These are phyloP conservation scores for Rhynchosporium graminicola DNA, from an alignment of 2,329 filamentous ascomycete species.

Conservation along the genomic window DNA sequence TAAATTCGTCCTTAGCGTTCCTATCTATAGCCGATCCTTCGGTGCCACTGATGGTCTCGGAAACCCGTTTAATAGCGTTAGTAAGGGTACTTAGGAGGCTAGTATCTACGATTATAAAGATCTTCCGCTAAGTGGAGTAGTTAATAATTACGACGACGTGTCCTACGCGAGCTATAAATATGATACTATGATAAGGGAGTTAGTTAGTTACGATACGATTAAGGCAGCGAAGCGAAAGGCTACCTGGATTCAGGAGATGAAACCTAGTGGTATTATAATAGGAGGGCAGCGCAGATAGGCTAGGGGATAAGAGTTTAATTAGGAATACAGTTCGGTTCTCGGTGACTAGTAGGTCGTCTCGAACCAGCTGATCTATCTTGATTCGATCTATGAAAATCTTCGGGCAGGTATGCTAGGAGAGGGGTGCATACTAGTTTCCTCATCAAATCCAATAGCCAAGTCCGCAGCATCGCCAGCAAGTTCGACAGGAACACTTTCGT, in stretches of 20 bases:
- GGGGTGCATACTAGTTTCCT: neutral
- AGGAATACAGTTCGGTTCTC: neutral
- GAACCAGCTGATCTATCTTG: neutral
- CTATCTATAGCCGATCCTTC: slow-evolving; percentile 77
- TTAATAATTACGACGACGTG: slow-evolving; percentile 56
- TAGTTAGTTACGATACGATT: slow-evolving; percentile 73
- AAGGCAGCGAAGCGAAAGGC: slow-evolving; percentile 63
- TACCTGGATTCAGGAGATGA: slow-evolving; percentile 59
- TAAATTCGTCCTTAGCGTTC: slow-evolving; percentile 62
- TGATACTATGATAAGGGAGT: slow-evolving; percentile 56
- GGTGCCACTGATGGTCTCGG: neutral
- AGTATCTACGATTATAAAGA: slow-evolving; percentile 82
- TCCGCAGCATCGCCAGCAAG: neutral
- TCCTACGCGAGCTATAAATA: slow-evolving; percentile 71
- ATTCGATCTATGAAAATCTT: neutral
- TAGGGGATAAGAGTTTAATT: slow-evolving; percentile 2
- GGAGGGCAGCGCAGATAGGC: slow-evolving; percentile 71
- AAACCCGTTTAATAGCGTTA: slow-evolving; percentile 53
- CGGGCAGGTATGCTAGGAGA: neutral
- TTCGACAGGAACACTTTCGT: neutral
- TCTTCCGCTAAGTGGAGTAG: slow-evolving; percentile 63
- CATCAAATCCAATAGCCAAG: neutral
- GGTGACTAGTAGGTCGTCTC: neutral
- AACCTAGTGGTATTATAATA: slow-evolving; percentile 79
- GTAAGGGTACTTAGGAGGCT: slow-evolving; percentile 67